Evolutionary conservation across 2,329 filamentous ascomycete species (phyloP).

Genomic region (Ascochyta fabae): DNA sequence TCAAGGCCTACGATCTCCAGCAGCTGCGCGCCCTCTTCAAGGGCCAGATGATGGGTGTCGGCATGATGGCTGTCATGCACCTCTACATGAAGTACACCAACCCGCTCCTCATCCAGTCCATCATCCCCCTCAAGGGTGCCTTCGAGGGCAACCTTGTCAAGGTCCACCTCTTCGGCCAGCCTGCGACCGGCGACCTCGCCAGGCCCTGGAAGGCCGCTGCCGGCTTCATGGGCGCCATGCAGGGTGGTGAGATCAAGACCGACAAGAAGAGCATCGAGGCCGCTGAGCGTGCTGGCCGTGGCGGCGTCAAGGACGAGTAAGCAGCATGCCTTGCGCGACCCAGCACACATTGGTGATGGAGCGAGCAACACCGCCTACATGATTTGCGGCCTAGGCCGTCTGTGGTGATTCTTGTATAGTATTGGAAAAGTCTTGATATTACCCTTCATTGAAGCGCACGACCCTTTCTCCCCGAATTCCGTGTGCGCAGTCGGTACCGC

Average conservation of each 20-base stretch:
- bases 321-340: not conserved
- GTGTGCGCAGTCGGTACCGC: too few relatives aligned
- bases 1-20: slow-evolving; percentile 89
- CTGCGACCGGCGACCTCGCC: slow-evolving; percentile 89
- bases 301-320: slow-evolving; percentile 62
- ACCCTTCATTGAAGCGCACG: not conserved
- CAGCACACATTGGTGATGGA: not conserved
- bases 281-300: slow-evolving; percentile 58
- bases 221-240: slow-evolving; percentile 82
- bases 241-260: slow-evolving; percentile 77
- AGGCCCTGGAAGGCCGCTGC: slow-evolving; percentile 89
- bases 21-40: slow-evolving; percentile 88
- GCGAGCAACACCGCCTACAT: not conserved
- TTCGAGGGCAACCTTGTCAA: slow-evolving; percentile 96
- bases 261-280: slow-evolving; percentile 69
- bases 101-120: slow-evolving; percentile 96
- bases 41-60: slow-evolving; percentile 91
- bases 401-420: slow-evolving; percentile 2
- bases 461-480: too few relatives aligned
- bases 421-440: not conserved
- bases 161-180: slow-evolving; percentile 88
- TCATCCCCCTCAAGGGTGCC: slow-evolving; percentile 95
- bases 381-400: not conserved
- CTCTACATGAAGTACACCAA: slow-evolving; percentile 99
- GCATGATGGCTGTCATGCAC: slow-evolving; percentile 99